Base-by-base conservation (phyloP, 805 yeast genomes). In the Metschnikowia drakensbergensis region DNA sequence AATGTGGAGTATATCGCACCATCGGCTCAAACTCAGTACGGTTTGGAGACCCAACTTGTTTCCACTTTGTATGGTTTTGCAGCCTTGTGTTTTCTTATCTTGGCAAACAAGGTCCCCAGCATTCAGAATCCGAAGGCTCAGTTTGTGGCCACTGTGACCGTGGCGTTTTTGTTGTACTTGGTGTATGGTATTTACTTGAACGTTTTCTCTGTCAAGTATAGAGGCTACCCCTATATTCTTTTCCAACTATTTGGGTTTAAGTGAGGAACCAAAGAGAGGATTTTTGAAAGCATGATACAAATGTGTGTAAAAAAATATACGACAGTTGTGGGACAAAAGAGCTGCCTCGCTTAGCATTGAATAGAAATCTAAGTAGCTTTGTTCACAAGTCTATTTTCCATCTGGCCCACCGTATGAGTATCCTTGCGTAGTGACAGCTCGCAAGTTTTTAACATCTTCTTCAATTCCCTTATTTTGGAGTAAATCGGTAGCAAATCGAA, bases 1-100 rank as follows among this genome's bases (percentile, higher is more conserved):
- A 26, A 26, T n/a, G 46, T 48, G 8, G 58, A 54, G 49, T 49
- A 54, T 28, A 46, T 54, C 31, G 46, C 50, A 1, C 44, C 52
- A 8, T 33, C 47, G 11, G 34, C 56, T 4, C 59, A 84, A 60
- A 72, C 70, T 44, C 99, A 94, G 67, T 77, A 79, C 44, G 97
- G 89, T 6, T 81, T 86, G 39, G 99, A 94, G 72, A 89, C 97
- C 6, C 97, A 94, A 70, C 77, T 90, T 45, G 68, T 94, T 35
- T 82, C 89, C 2, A 76, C 86, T 25, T 52, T 87, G 5, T 90
- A 89, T 64, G 95, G 89, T 1, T 56, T 79, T 6, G 70, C 90
- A 57, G 79, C 90, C 9, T 69, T 86, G 47, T 59, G 80, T 39
- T 67, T 84, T 17, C 75, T 90, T 38, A 67, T 79, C 1, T 72